Percentiles rank a stretch among this genome's conserved stretches.
phyloP scores from a whole-genome alignment of 164 flowering plant genomes.

The Nelumbo lutea region DNA sequence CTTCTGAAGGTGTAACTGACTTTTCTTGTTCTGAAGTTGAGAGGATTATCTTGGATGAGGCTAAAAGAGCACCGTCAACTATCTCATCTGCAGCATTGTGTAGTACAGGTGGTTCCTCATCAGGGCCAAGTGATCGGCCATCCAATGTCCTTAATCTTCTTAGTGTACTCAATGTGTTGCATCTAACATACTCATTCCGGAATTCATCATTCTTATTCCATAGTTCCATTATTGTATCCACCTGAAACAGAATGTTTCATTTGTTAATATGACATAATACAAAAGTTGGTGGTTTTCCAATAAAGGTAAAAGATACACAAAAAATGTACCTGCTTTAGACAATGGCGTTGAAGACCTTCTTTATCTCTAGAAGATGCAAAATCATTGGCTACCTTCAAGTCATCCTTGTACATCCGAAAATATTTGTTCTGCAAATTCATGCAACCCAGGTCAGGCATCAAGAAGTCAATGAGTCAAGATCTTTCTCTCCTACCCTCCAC shows the following conservation, averaged over 20 bases:
- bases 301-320: constrained; percentile 1
- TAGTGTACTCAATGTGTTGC: constrained; percentile 58
- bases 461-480: neutral
- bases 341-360: constrained; percentile 46
- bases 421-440: constrained; percentile 50
- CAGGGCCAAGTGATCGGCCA: constrained; percentile 81
- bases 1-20: constrained; percentile 11
- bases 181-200: constrained; percentile 55
- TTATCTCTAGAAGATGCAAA: constrained; percentile 40
- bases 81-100: constrained; percentile 23
- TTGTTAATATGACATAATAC: constrained; percentile 6
- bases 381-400: constrained; percentile 35
- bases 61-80: constrained; percentile 12
- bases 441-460: neutral
- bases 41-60: constrained; percentile 11
- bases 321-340: constrained; percentile 52
- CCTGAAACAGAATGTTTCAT: constrained; percentile 36
- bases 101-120: constrained; percentile 55
- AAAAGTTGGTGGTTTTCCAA: neutral
- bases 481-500: too few relatives aligned
- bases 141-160: constrained; percentile 74
- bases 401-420: constrained; percentile 56
- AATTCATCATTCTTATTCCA: constrained; percentile 73
- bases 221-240: constrained; percentile 57
- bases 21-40: constrained; percentile 26